Percentiles rank a stretch among this genome's conserved stretches.
Conservation (phyloP, 257 asterid genomes). For the Schizonepeta tenuifolia region DNA sequence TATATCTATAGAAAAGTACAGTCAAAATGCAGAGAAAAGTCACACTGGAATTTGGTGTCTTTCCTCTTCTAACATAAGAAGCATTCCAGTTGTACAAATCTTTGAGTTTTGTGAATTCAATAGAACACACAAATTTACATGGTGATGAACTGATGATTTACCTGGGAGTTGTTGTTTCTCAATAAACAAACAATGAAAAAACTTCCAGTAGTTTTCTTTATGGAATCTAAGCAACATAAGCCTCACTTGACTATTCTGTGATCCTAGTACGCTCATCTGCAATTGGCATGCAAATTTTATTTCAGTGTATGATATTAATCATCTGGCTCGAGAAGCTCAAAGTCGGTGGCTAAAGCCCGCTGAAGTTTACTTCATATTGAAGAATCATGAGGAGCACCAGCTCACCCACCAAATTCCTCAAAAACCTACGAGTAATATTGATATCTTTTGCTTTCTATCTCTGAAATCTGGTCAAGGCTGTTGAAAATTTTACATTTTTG, state of each 20-base stretch:
- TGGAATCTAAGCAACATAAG: background rate
- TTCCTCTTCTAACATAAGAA: background rate
- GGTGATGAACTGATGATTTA: too few relatives aligned
- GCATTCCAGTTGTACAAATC: background rate
- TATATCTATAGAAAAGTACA: background rate
- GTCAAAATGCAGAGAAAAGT: constrained; percentile 9
- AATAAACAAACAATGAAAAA: background rate
- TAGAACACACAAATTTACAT: too few relatives aligned
- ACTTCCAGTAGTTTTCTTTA: constrained; percentile 4
- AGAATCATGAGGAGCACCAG: constrained; percentile 72
- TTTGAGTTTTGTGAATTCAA: constrained; percentile 18
- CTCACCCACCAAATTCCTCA: constrained; percentile 74
- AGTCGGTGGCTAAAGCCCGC: constrained; percentile 91
- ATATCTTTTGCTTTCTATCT: background rate
- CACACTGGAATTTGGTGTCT: background rate
- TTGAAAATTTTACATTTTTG: constrained; percentile 14
- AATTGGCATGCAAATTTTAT: constrained; percentile 10
- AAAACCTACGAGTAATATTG: constrained; percentile 63
- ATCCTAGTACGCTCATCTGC: constrained; percentile 12
- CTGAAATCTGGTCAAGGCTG: constrained; percentile 24
- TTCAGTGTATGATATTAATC: constrained; percentile 65
- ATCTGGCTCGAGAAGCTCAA: constrained; percentile 82
- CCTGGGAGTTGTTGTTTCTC: background rate
- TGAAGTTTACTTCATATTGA: constrained; percentile 75
- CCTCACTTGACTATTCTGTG: constrained; percentile 1